Percentiles rank a stretch among this genome's conserved stretches.
Evolutionary conservation across 768 basidiomycete genomes (phyloP).

Genomic region (Solioccasus polychromus): DNA sequence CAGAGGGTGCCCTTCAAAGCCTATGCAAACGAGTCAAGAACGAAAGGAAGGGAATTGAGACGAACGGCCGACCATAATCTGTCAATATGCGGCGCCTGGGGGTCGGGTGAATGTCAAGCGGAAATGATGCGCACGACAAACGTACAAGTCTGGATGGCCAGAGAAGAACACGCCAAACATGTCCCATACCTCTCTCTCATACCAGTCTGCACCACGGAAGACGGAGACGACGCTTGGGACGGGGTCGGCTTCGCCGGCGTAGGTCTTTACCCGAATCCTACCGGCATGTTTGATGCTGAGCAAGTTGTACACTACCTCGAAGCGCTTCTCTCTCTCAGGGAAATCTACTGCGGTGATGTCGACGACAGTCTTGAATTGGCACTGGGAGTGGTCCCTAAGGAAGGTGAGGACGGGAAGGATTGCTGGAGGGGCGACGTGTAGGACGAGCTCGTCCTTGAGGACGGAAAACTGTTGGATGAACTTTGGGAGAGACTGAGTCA

Average conservation of each 20-base stretch:
- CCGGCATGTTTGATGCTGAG: conserved; percentile 76
- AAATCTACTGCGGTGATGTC: conserved; percentile 96
- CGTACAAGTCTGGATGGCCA: conserved; percentile 93
- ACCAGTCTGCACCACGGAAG: conserved; percentile 96
- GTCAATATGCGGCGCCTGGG: conserved; percentile 91
- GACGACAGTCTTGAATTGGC: conserved; percentile 89
- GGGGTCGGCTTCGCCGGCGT: conserved; percentile 87
- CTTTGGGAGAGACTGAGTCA: conserved; percentile 91
- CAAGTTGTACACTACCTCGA: conserved; percentile 96
- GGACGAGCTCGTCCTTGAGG: conserved; percentile 90
- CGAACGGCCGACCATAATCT: conserved; percentile 72
- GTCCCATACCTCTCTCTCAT: conserved; percentile 98
- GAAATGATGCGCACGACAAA: conserved; percentile 18
- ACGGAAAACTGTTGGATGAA: conserved; percentile 98
- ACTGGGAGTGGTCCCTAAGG: conserved; percentile 92
- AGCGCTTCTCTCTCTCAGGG: conserved; percentile 88
- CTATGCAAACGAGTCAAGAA: conserved; percentile 34
- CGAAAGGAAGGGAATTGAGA: neutral
- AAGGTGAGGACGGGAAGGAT: conserved; percentile 86
- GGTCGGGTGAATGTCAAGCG: conserved; percentile 11
- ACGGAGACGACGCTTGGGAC: conserved; percentile 80
- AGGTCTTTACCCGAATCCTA: conserved; percentile 95
- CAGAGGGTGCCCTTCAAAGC: conserved; percentile 95
- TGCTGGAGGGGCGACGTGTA: conserved; percentile 81
- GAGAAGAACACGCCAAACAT: conserved; percentile 96